Base-by-base conservation (phyloP, 139 green algal species). In the Ostreobium quekettii region DNA sequence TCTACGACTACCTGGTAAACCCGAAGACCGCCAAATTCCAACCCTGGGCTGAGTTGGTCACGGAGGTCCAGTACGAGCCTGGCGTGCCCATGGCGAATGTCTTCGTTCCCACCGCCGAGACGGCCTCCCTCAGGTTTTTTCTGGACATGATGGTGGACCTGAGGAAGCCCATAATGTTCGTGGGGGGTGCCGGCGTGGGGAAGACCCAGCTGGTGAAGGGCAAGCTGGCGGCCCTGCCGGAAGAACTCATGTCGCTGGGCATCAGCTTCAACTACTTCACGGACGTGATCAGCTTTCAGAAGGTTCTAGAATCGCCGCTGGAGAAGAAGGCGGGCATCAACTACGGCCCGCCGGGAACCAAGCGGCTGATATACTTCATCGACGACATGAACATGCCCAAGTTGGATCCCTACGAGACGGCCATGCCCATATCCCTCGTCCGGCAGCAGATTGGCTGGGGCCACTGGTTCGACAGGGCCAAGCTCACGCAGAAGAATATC, bases 221-320 rank as follows among this genome's bases (percentile, higher is more conserved):
- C 74, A 92, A 91, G 73, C 81, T 95, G 31, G 78, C 69, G 31
- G 60, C 47, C 28, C 71, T 92, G 60, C 65, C 64, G 8, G 89
- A 96, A 70, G 83, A 92, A 29, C 75, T 82, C 64, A 74, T 90
- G 26, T 82, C 75, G 2, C 80, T 91, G 32, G 58, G 69, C 75
- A 89, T 96, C 76, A 82, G 56, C 70, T 90, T 96, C 80, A 94
- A 93, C 81, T 94, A 94, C 80, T 96, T 91, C 75, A 94, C 83
- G 5, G 84, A 86, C 60, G 81, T 82, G 39, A 79, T 72, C 35
- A 74, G 60, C 28, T 85, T 85, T 72, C 82, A 89, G 72, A 82
- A 89, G 79, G 82, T 89, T 38, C 74, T 96, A n/a, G 89, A 96
- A 81, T 81, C 76, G 3, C 80, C 82, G 28, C 80, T 96, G 48